Evolutionary conservation across 2,329 filamentous ascomycete species (phyloP).

Genomic region (Scedosporium boydii): DNA sequence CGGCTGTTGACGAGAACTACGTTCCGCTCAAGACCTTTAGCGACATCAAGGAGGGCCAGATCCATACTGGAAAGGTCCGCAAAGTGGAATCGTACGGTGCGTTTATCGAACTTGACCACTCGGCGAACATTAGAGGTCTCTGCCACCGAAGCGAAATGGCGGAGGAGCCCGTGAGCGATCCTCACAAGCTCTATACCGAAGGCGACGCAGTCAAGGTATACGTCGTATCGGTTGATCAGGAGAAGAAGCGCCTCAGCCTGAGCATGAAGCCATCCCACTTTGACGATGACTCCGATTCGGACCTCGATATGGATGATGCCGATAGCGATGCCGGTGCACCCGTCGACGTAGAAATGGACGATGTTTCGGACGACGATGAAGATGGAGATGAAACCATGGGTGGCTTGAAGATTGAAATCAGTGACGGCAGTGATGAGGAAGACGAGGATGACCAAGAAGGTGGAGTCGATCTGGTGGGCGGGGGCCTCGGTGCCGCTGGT

Average conservation of each 20-base stretch:
- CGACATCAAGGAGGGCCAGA: slow-evolving; percentile 71
- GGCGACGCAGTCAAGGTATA: slow-evolving; percentile 92
- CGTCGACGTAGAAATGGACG: slow-evolving; percentile 37
- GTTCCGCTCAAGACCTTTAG: slow-evolving; percentile 61
- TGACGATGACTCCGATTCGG: slow-evolving; percentile 44
- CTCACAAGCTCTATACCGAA: slow-evolving; percentile 80
- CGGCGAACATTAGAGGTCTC: slow-evolving; percentile 80
- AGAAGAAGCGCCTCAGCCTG: slow-evolving; percentile 74
- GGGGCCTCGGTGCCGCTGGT: slow-evolving; percentile 23
- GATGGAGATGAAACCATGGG: slow-evolving; percentile 25
- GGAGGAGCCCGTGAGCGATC: slow-evolving; percentile 70
- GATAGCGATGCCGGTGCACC: slow-evolving; percentile 35
- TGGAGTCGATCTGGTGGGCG: slow-evolving; percentile 30
- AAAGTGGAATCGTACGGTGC: slow-evolving; percentile 94
- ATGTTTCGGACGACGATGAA: not conserved
- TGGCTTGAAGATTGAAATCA: not conserved
- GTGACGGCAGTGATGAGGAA: slow-evolving; percentile 26
- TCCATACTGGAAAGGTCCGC: slow-evolving; percentile 81
- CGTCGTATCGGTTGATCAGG: slow-evolving; percentile 65
- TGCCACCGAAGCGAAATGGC: slow-evolving; percentile 92
- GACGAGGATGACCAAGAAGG: slow-evolving; percentile 31
- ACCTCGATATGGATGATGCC: slow-evolving; percentile 33
- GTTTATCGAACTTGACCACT: slow-evolving; percentile 83
- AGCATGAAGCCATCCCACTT: slow-evolving; percentile 92
- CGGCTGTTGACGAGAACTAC: slow-evolving; percentile 71